Base-by-base conservation (phyloP, 306 rosid genomes). In the Castanea sativa region DNA sequence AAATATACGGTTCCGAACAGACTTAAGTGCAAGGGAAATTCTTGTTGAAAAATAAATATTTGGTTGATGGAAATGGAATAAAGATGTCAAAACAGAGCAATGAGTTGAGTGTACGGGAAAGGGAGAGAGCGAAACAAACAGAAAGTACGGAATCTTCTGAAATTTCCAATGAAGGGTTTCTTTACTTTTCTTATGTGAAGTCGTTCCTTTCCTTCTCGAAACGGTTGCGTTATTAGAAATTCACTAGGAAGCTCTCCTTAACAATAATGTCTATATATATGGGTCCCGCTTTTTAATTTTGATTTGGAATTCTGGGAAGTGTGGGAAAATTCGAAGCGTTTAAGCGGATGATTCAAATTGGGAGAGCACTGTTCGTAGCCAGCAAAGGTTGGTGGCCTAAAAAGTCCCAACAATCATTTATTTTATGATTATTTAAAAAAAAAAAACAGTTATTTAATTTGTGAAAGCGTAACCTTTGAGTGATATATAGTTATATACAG, bases 161-260 rank as follows among this genome's bases (percentile, higher is more conserved):
- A 88, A 75, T 83, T 88, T 85, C 89, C 83, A 57, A 69, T 5
- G 77, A 84, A 76, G 56, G 57, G 55, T 25, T 80, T 76, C 32
- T 68, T 53, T 7, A n/a, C 45, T 41, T 38, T 41, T 7, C 45
- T 41, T 2, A 41, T 41, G 45, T 41, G 45, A 41, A 41, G 45
- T 41, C 45, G 45, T 41, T 20, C 35, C 63, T 55, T 61, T 19
- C 7, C 35, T 49, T 73, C 65, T 67, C 75, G 79, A 55, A 41
- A 75, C 51, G 58, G 16, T 20, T 72, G 32, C 19, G 15, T 23
- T 11, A 35, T 53, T 59, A 73, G 82, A 72, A 49, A 43, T 59
- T 5, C 12, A 41, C 13, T 13, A 21, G 2, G 71, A 70, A 78
- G 20, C 49, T 18, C 16, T 6, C 65, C 30, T 53, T 32, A 51